Evolutionary conservation across 495 filamentous ascomycete genomes (phyloP).

Genomic region (Talaromyces wortmannii): DNA sequence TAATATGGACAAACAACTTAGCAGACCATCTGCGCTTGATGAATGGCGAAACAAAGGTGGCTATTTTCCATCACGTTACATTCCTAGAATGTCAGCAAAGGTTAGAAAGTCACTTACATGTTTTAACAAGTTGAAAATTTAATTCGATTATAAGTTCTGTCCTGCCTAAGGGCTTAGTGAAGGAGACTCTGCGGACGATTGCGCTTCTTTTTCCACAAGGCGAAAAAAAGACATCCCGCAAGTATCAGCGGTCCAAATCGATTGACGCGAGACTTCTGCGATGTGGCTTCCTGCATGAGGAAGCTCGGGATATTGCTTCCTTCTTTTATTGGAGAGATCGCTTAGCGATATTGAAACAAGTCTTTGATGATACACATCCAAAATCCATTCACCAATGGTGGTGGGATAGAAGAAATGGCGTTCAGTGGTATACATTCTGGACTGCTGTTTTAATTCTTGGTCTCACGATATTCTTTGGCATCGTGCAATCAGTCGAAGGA

Average conservation of each 20-base stretch:
- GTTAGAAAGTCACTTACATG: neutral
- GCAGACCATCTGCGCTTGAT: conserved; percentile 34
- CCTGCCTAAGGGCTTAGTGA: conserved; percentile 23
- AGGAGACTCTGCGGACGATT: conserved; percentile 40
- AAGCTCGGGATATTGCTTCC: conserved; percentile 30
- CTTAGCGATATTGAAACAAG: conserved; percentile 42
- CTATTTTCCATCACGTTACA: conserved; percentile 35
- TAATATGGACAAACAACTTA: conserved; percentile 36
- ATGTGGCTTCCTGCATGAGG: neutral
- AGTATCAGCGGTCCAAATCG: conserved; percentile 16
- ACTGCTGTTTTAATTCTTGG: conserved; percentile 25
- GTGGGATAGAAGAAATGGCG: conserved; percentile 40
- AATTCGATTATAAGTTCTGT: neutral
- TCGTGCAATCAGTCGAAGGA: conserved; percentile 41
- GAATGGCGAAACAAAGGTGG: conserved; percentile 29
- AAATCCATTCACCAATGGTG: conserved; percentile 40
- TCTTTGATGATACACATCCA: conserved; percentile 44
- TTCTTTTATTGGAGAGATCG: conserved; percentile 46
- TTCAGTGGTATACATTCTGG: conserved; percentile 52
- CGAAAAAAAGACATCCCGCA: conserved; percentile 14
- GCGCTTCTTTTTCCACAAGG: conserved; percentile 36
- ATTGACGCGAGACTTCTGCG: conserved; percentile 15
- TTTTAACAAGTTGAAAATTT: neutral
- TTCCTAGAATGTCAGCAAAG: conserved; percentile 22
- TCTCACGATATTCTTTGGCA: conserved; percentile 43